These are phyloP conservation scores for Talaromyces marneffei DNA, from an alignment of 2,329 filamentous ascomycete species.

Conservation along the genomic window DNA sequence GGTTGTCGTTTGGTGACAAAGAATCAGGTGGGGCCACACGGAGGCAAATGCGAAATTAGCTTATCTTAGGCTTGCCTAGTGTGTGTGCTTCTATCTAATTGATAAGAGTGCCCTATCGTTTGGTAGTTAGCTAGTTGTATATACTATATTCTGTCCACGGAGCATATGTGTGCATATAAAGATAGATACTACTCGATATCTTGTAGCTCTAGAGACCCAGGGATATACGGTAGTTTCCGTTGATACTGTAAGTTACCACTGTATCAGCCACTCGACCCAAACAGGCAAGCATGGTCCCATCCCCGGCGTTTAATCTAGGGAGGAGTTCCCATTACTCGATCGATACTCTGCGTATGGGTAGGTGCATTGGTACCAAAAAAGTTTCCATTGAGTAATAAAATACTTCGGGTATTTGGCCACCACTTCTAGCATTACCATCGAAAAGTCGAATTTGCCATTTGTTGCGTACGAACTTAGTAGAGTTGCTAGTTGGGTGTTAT, in stretches of 20 bases:
- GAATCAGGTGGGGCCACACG: not conserved
- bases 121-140: no score
- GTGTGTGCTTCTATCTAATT: not conserved
- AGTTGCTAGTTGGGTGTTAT: not conserved
- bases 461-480: not conserved
- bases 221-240: no score
- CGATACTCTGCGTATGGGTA: no score
- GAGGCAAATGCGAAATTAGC: not conserved
- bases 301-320: not conserved
- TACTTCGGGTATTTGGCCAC: not conserved
- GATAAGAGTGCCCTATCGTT: not conserved
- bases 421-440: not conserved
- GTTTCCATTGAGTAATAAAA: slow-evolving; percentile 13
- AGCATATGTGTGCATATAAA: not conserved
- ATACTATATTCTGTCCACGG: not conserved
- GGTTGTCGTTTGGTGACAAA: no score
- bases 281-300: slow-evolving; percentile 14
- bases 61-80: not conserved
- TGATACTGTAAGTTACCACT: no score
- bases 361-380: no score
- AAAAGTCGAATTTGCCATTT: not conserved
- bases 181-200: no score
- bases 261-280: slow-evolving; percentile 3
- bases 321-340: slow-evolving; percentile 11
- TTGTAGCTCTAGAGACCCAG: no score